Evolutionary conservation across 306 rosid species (phyloP).

Genomic region (Gynostemma pentaphyllum): DNA sequence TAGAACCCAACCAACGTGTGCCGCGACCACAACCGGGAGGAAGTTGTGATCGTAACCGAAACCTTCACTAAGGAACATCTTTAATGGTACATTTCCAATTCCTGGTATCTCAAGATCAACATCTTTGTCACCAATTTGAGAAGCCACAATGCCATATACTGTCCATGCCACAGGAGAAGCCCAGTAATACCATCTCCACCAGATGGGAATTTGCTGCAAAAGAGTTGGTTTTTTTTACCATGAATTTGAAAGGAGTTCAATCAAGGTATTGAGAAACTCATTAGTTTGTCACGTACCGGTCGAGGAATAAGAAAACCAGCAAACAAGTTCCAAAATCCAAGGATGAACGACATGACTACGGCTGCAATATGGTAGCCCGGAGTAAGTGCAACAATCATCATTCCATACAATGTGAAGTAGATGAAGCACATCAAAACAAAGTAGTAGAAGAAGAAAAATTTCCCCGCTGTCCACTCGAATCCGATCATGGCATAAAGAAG

Average conservation of each 20-base stretch:
- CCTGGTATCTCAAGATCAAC: slow-evolving; percentile 20
- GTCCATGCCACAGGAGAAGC: slow-evolving; percentile 45
- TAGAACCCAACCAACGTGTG: slow-evolving; percentile 36
- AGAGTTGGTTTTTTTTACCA: neutral
- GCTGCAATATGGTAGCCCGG: slow-evolving; percentile 37
- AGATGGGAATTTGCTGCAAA: slow-evolving; percentile 32
- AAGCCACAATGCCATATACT: slow-evolving; percentile 26
- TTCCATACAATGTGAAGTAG: slow-evolving; percentile 39
- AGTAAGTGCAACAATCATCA: slow-evolving; percentile 41
- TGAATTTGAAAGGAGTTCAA: no score
- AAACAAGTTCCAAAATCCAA: slow-evolving; percentile 37
- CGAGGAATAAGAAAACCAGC: slow-evolving; percentile 32
- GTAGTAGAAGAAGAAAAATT: slow-evolving; percentile 26
- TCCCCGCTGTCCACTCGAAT: slow-evolving; percentile 18
- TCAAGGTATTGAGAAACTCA: neutral
- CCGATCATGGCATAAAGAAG: slow-evolving; percentile 38
- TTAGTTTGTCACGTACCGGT: slow-evolving; percentile 12
- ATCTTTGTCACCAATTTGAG: slow-evolving; percentile 31
- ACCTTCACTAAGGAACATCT: slow-evolving; percentile 22
- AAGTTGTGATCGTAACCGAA: slow-evolving; percentile 36
- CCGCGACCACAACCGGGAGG: slow-evolving; percentile 28
- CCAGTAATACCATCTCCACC: slow-evolving; percentile 53
- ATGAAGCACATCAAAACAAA: slow-evolving; percentile 25
- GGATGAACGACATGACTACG: slow-evolving; percentile 26
- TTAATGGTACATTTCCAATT: slow-evolving; percentile 15